These are phyloP conservation scores for Aureobasidium sp. DNA, from an alignment of 2,329 filamentous ascomycete species.

Conservation along the genomic window DNA sequence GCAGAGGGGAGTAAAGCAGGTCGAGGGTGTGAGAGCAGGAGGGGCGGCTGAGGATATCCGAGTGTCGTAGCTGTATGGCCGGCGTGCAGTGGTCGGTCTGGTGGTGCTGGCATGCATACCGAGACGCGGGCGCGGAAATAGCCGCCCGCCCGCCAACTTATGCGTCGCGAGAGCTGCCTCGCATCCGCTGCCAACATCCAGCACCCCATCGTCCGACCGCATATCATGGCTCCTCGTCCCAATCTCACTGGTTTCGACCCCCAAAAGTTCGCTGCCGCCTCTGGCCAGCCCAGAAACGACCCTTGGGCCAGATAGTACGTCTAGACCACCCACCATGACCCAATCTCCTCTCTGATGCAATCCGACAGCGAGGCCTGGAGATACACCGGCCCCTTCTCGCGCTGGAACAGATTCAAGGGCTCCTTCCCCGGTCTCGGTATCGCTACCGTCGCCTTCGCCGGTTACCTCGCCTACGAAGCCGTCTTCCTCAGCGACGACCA, in stretches of 20 bases:
- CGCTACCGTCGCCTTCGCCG: slow-evolving; percentile 81
- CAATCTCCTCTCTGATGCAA: neutral
- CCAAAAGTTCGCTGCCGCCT: slow-evolving; percentile 65
- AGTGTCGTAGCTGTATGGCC: neutral
- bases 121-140: neutral
- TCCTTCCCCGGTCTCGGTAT: slow-evolving; percentile 87
- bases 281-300: slow-evolving; percentile 53
- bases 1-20: no score
- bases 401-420: slow-evolving; percentile 80
- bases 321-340: neutral
- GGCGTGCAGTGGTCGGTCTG: neutral
- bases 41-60: neutral
- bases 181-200: neutral
- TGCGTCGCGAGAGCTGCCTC: neutral
- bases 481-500: slow-evolving; percentile 65
- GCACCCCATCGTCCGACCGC: neutral
- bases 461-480: slow-evolving; percentile 84
- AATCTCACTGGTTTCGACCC: slow-evolving; percentile 92
- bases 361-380: slow-evolving; percentile 78
- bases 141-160: neutral
- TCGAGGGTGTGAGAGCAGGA: neutral
- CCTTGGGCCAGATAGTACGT: slow-evolving; percentile 56
- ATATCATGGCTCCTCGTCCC: slow-evolving; percentile 46
- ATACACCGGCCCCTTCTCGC: slow-evolving; percentile 79
- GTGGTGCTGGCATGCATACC: neutral